A percentile compares a stretch with the other conserved stretches of the same genome.
phyloP scores from a whole-genome alignment of 345 rosid genomes.

The Salix arbutifolia region DNA sequence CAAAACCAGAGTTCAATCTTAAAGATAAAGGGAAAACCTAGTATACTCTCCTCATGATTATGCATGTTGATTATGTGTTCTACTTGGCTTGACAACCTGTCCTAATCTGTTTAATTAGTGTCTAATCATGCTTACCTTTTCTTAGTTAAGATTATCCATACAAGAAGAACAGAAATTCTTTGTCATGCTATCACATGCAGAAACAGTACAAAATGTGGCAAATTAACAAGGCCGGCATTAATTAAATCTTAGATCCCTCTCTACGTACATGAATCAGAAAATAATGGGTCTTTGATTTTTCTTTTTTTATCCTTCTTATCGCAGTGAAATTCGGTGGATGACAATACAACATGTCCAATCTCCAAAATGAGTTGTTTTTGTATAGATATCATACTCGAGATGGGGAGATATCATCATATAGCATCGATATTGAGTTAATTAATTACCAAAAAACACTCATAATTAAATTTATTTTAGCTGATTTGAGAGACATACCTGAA shows the following conservation, averaged over 20 bases:
- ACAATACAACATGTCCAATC: background rate
- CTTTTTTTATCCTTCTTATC: background rate
- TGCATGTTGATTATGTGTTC: background rate
- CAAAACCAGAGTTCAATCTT: background rate
- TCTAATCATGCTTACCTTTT: background rate
- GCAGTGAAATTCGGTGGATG: background rate
- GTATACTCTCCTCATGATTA: background rate
- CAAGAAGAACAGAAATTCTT: background rate
- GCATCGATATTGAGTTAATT: background rate
- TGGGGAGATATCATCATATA: background rate
- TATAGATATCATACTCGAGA: background rate
- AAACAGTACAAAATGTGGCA: background rate
- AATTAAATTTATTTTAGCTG: background rate
- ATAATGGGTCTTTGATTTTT: background rate
- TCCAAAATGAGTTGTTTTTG: background rate
- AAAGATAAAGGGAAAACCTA: background rate
- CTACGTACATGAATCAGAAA: background rate
- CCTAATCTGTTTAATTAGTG: background rate
- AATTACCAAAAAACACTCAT: background rate
- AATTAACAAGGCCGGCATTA: background rate
- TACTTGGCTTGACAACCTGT: background rate
- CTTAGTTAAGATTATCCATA: background rate
- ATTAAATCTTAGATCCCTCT: background rate
- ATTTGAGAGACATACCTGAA: slow-evolving; percentile 34
- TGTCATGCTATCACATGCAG: background rate